Conservation (phyloP, 73 alveolate genomes). For the Paramecium caudatum region DNA sequence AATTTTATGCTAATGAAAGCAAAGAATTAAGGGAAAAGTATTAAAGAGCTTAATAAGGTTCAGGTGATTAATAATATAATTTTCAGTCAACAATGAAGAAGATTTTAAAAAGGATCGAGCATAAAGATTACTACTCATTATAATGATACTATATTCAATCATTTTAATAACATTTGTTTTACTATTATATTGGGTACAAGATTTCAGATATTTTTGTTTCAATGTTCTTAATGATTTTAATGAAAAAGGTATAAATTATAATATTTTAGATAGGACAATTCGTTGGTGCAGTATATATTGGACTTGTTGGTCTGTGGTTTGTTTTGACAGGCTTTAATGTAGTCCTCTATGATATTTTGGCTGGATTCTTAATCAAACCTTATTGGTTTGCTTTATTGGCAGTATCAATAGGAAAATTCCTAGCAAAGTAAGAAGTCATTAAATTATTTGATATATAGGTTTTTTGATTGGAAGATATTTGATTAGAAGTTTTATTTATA, state of each 20-base stretch:
- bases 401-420: constrained; percentile 50
- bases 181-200: constrained; percentile 26
- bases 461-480: constrained; percentile 45
- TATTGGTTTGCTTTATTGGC: constrained; percentile 52
- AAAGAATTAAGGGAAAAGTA: constrained; percentile 52
- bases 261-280: constrained; percentile 15
- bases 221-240: constrained; percentile 10
- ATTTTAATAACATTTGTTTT: constrained; percentile 41
- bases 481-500: constrained; percentile 34
- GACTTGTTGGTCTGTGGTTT: constrained; percentile 58
- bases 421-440: constrained; percentile 12
- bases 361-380: constrained; percentile 45
- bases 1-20: constrained; percentile 45
- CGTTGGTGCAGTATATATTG: constrained; percentile 45
- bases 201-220: constrained; percentile 53
- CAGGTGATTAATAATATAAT: constrained; percentile 11
- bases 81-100: neutral
- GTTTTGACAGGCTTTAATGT: constrained; percentile 70
- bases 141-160: constrained; percentile 14
- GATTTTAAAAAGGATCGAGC: constrained; percentile 49
- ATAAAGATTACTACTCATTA: neutral
- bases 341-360: constrained; percentile 53
- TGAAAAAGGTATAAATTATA: constrained; percentile 30
- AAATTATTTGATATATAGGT: neutral
- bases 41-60: constrained; percentile 31